Conservation (phyloP, 352 stramenopile species). For the Blastocystis sp. region DNA sequence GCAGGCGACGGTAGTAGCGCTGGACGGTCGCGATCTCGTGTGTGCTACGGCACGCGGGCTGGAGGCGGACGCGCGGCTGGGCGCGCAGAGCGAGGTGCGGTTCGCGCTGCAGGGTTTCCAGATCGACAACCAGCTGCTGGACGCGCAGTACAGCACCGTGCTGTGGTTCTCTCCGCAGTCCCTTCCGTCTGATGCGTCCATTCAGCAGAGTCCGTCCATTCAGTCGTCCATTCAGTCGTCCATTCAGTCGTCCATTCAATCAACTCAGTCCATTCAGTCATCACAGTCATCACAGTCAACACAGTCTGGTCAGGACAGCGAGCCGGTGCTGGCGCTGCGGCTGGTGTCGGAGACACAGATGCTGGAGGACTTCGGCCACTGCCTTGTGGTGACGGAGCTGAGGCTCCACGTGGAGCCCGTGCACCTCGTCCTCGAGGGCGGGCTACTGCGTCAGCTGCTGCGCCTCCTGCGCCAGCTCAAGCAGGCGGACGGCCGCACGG, state of each 20-base stretch:
- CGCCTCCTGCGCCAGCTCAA: background rate
- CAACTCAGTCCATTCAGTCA: no score
- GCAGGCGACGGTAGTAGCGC: slow-evolving; percentile 19
- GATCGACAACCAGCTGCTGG: slow-evolving; percentile 44
- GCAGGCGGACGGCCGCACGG: background rate
- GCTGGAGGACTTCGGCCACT: background rate
- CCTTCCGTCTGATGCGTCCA: no score
- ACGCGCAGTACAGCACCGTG: slow-evolving; percentile 13
- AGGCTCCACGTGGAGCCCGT: background rate
- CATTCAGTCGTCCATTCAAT: no score
- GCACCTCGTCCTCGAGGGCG: background rate
- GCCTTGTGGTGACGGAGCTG: background rate
- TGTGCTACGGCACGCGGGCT: background rate
- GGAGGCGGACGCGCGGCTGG: background rate
- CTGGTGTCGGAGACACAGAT: background rate
- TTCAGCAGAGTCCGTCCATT: no score
- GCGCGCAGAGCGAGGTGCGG: background rate
- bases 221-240: no score
- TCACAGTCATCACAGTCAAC: no score
- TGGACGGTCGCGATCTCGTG: background rate
- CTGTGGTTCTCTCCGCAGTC: background rate
- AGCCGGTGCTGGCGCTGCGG: background rate
- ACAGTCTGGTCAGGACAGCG: background rate
- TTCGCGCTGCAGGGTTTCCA: background rate
- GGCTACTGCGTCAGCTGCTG: background rate